Evolutionary conservation across 371 early-diverging fungal genomes (phyloP), one percentile per base, ranked within the genome.

Genomic region (Cokeromyces recurvatus): DNA sequence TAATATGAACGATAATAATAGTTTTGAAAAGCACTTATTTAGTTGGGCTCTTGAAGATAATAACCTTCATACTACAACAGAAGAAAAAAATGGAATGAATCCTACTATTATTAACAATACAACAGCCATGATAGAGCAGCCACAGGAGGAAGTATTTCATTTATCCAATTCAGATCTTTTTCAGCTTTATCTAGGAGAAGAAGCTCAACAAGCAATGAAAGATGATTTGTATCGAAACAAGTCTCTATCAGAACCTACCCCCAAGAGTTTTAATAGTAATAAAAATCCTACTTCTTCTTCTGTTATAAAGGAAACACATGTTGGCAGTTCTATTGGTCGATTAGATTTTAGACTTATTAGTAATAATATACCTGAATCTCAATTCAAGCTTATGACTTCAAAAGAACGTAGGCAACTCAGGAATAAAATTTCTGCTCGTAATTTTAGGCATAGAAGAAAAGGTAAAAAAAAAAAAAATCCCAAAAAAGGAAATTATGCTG

Each of bases 351-450:
- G 59, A 41, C 54, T 49, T 2, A 53, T 45, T 10, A 27, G 49
- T 32, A 50, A 49, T 36, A 36, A 36, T 46, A 34, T 59, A 7
- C 46, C 64, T 19, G 70, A 69, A 27, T 53, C 63, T 22, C 68
- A 69, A 46, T 37, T 78, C 17, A 82, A 81, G 46, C 73, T 74
- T 40, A 77, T 90, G 72, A 73, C 84, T 2, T 75, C 87, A n/a
- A 90, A 87, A 51, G 91, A 93, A 62, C 77, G 91, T n/a, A 73
- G 92, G 35, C 91, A 91, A 57, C 62, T 92, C 43, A 71, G 92
- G 24, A 93, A 93, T 71, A 91, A 92, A 62, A 84, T 91, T 25
- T 90, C 90, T n/a, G 94, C 94, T 12, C 72, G 94, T 48, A 89
- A 89, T 60, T 93, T 93, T 59, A 78, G 94, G 32, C 84, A 85